Conservation (phyloP, 192 early-diverging fungal genomes). For the Jimgerdemannia flammicorona region DNA sequence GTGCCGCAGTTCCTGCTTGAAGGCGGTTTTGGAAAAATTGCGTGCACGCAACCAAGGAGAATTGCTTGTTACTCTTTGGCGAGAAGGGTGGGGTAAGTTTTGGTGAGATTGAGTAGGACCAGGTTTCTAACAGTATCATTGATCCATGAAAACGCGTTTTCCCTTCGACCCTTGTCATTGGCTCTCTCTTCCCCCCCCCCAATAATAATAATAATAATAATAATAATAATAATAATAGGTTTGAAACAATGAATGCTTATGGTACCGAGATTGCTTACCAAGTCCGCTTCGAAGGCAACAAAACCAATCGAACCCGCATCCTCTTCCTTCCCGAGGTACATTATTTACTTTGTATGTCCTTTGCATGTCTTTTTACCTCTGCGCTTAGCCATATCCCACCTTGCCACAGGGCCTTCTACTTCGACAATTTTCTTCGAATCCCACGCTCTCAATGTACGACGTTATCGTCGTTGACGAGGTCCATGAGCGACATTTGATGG, state of each 20-base stretch:
- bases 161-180: too few relatives aligned
- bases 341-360: background rate
- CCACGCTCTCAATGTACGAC: slow-evolving; percentile 54
- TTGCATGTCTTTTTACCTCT: background rate
- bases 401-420: slow-evolving; percentile 53
- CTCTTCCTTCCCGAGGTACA: slow-evolving; percentile 67
- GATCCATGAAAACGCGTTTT: too few relatives aligned
- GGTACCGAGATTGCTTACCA: slow-evolving; percentile 66
- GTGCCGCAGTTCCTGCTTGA: slow-evolving; percentile 87
- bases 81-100: slow-evolving; percentile 46
- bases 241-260: slow-evolving; percentile 60
- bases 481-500: slow-evolving; percentile 64
- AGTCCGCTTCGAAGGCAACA: slow-evolving; percentile 58
- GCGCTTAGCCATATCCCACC: too few relatives aligned
- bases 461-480: slow-evolving; percentile 88
- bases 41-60: slow-evolving; percentile 90
- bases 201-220: too few relatives aligned
- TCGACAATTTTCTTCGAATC: slow-evolving; percentile 64
- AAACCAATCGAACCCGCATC: slow-evolving; percentile 53
- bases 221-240: slow-evolving; percentile 14
- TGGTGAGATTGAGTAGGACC: background rate
- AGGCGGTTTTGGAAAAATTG: slow-evolving; percentile 62
- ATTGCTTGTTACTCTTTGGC: slow-evolving; percentile 64
- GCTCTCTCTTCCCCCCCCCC: too few relatives aligned
- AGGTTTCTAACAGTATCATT: too few relatives aligned